Evolutionary conservation across 2,329 filamentous ascomycete genomes (phyloP).

Genomic region (Aureobasidium lini): DNA sequence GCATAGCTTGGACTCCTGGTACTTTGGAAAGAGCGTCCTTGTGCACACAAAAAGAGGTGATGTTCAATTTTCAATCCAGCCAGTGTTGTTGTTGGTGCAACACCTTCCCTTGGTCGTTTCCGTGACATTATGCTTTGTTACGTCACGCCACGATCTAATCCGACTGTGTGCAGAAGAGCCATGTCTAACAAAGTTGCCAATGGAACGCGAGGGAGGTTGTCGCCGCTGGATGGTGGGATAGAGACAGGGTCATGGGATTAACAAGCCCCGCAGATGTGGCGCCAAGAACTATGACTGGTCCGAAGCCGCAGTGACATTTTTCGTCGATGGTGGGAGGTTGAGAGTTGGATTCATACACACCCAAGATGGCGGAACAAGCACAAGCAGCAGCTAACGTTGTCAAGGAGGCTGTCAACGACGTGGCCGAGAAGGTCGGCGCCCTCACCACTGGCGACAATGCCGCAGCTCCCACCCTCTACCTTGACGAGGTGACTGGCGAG

Average conservation of each 20-base stretch:
- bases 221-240: background rate
- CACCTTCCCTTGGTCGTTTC: too few relatives aligned
- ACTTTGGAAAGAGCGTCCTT: too few relatives aligned
- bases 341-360: background rate
- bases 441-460: conserved; percentile 28
- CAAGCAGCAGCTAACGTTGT: conserved; percentile 30
- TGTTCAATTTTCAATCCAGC: too few relatives aligned
- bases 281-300: background rate
- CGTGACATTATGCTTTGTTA: too few relatives aligned
- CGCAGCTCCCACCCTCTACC: conserved; percentile 53
- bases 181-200: too few relatives aligned
- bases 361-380: conserved; percentile 28
- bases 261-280: background rate
- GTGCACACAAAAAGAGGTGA: too few relatives aligned
- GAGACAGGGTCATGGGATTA: background rate
- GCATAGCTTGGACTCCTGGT: too few relatives aligned
- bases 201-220: background rate
- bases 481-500: conserved; percentile 92
- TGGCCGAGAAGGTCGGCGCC: conserved; percentile 27
- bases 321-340: background rate
- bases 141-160: too few relatives aligned
- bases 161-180: too few relatives aligned
- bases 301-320: conserved; percentile 8
- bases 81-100: too few relatives aligned
- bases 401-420: conserved; percentile 29